Conservation (phyloP, 2,329 filamentous ascomycete genomes). For the Clonostachys rhizophaga region DNA sequence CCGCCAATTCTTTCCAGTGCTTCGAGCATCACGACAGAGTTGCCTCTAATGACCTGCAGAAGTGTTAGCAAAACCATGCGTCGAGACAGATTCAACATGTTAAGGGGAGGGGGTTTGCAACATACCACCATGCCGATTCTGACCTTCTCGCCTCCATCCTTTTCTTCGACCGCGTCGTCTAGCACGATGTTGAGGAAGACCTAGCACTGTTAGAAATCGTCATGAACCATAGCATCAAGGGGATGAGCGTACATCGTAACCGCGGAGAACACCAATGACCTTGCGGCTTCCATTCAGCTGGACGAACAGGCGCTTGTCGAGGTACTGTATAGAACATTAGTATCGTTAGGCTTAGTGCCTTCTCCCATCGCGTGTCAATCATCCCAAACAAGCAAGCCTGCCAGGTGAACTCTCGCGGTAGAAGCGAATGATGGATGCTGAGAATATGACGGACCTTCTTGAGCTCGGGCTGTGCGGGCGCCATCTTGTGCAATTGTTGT, state of each 20-base stretch:
- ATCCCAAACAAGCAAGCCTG: not conserved
- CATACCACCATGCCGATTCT: conserved; percentile 88
- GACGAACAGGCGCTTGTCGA: conserved; percentile 97
- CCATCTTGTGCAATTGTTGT: conserved; percentile 61
- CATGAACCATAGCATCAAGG: not conserved
- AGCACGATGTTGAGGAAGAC: conserved; percentile 98
- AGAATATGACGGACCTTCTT: conserved; percentile 69
- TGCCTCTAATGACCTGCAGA: conserved; percentile 82
- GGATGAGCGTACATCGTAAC: conserved; percentile 75
- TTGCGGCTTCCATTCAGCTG: conserved; percentile 97
- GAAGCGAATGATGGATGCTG: not conserved
- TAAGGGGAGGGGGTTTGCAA: conserved; percentile 10
- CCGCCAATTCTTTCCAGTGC: conserved; percentile 66
- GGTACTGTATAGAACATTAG: conserved; percentile 62
- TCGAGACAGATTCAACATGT: not conserved
- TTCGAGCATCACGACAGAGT: conserved; percentile 98
- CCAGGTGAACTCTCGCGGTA: not conserved
- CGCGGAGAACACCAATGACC: conserved; percentile 88
- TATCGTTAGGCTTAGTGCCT: not conserved
- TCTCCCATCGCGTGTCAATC: not conserved
- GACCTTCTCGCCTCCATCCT: conserved; percentile 84
- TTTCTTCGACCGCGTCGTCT: conserved; percentile 95
- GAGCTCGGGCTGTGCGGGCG: conserved; percentile 96
- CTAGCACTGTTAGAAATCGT: conserved; percentile 37
- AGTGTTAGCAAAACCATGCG: conserved; percentile 13